Evolutionary conservation across 2,329 filamentous ascomycete species (phyloP).

Genomic region (Pyrenochaeta sp.): DNA sequence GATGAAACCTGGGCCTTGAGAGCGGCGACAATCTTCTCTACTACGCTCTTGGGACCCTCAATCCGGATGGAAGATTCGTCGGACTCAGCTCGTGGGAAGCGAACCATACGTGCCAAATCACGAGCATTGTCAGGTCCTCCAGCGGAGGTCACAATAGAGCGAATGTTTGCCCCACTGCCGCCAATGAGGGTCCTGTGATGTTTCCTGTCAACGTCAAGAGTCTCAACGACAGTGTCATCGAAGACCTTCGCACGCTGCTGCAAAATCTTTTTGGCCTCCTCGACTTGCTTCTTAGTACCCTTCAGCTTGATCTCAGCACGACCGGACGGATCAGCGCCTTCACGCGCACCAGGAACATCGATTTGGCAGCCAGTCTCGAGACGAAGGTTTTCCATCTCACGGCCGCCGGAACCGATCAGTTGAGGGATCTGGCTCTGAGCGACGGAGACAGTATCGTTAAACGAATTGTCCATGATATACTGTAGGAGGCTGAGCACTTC

Average conservation of each 20-base stretch:
- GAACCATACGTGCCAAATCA: conserved; percentile 85
- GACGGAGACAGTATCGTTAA: conserved; percentile 80
- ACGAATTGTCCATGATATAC: conserved; percentile 88
- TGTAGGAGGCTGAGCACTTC: conserved; percentile 89
- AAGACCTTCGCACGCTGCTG: conserved; percentile 87
- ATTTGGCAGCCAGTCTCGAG: conserved; percentile 86
- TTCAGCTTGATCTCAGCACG: conserved; percentile 89
- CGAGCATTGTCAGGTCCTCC: conserved; percentile 89
- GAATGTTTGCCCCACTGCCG: conserved; percentile 81
- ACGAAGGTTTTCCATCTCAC: conserved; percentile 89
- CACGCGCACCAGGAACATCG: conserved; percentile 84
- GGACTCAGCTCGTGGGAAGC: conserved; percentile 89
- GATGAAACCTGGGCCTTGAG: conserved; percentile 85
- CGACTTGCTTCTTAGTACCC: conserved; percentile 90
- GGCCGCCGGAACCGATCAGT: conserved; percentile 88
- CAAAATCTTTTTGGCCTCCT: conserved; percentile 88
- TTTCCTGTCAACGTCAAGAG: conserved; percentile 91
- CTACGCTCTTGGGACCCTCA: conserved; percentile 82
- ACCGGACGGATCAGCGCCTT: conserved; percentile 69
- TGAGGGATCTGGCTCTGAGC: conserved; percentile 93
- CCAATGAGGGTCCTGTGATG: conserved; percentile 92
- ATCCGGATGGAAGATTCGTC: conserved; percentile 85
- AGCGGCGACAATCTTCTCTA: conserved; percentile 85
- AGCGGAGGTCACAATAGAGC: conserved; percentile 84
- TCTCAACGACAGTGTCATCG: conserved; percentile 86